Base-by-base conservation (phyloP, 2,329 filamentous ascomycete genomes). In the Fusarium sacchari region DNA sequence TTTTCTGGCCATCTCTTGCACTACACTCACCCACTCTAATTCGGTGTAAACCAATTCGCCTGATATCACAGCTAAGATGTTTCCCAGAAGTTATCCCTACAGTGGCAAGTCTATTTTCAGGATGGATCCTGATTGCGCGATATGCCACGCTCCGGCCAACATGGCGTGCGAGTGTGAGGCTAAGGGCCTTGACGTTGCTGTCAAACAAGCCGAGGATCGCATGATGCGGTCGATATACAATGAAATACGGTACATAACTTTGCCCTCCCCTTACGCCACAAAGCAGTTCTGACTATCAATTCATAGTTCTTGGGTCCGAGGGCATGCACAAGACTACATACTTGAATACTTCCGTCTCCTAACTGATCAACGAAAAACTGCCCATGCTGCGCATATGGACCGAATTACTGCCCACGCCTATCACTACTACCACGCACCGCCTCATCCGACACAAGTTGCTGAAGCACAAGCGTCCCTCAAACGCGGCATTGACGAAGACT, bases 401-500 rank as follows among this genome's bases (percentile, higher is more conserved):
- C 86, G 85, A 60, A 85, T 92, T 73, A 87, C 84, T 47, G 82
- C 84, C 28, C 86, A 88, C 60, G 87, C 89, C 64, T 88, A 86
- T 71, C 86, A 89, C 76, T 88, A 89, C 80, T 91, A 89, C 78
- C 83, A 88, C 69, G 82, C 85, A 5, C 86, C 85, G 30, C 89
- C 90, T 32, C 88, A 91, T 69, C 90, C 89, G 32, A 86, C 83
- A 72, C 88, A 94, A 78, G 88, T 94, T 59, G 84, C 87, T 43
- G 87, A 88, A 64, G 92, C 92, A 30, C 88, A 94, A 77, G 86
- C 86, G 22, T 86, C 88, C 55, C 86, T 94, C 69, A 94, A 94
- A 82, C 88, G 89, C 56, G 92, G 92, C 69, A 92, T 95, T 77
- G 92, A 95, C 77, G 91, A 93, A 70, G 93, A 95, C 83, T 96